phyloP scores from a whole-genome alignment of 805 yeast genomes.

The Torulaspora maleeae region DNA sequence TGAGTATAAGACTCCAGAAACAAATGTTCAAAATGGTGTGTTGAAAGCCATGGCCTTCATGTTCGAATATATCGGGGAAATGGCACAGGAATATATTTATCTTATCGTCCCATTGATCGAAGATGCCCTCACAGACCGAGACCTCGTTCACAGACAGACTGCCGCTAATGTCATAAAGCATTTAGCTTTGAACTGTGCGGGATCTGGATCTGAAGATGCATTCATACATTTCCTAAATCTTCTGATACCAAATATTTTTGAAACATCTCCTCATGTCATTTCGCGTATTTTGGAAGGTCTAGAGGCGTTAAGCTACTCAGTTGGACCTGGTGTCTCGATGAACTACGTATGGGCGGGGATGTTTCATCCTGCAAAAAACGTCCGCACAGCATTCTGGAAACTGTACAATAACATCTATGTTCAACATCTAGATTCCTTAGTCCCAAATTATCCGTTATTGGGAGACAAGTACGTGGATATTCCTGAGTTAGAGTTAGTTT shows the following conservation, averaged over 20 bases:
- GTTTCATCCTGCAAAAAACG: conserved; percentile 89
- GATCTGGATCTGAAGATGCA: conserved; percentile 72
- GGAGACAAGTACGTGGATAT: conserved; percentile 34
- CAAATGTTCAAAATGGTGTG: conserved; percentile 92
- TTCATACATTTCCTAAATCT: conserved; percentile 79
- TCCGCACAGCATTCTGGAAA: conserved; percentile 81
- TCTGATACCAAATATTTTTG: conserved; percentile 83
- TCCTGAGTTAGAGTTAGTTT: conserved; percentile 47
- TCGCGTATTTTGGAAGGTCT: conserved; percentile 74
- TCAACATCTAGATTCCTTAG: conserved; percentile 66
- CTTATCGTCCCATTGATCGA: conserved; percentile 74
- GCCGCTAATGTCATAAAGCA: conserved; percentile 85
- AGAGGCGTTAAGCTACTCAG: conserved; percentile 60
- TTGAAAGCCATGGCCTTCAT: conserved; percentile 84
- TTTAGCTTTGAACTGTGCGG: conserved; percentile 72
- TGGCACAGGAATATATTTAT: conserved; percentile 76
- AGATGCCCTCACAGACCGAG: conserved; percentile 87
- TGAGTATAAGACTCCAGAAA: conserved; percentile 88
- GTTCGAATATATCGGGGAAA: conserved; percentile 84
- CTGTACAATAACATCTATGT: conserved; percentile 73
- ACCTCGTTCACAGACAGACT: conserved; percentile 90
- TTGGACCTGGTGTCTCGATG: conserved; percentile 72
- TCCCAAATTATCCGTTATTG: conserved; percentile 75
- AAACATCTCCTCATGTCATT: conserved; percentile 94
- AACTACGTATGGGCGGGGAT: conserved; percentile 83